These are phyloP conservation scores for Aristolochia californica DNA, from an alignment of 164 flowering plant species.

Conservation along the genomic window DNA sequence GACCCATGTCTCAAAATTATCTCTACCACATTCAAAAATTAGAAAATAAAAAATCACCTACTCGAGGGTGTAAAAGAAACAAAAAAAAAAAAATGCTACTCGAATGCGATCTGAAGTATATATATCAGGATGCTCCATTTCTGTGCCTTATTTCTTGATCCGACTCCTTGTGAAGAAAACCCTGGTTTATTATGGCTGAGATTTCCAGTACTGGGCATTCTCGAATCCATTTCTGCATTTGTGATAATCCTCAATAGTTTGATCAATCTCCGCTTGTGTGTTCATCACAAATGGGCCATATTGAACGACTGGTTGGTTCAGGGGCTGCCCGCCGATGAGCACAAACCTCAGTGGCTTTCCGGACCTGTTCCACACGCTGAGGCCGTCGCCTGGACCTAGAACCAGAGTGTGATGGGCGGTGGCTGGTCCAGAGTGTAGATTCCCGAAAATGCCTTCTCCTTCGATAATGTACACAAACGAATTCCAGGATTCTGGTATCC, in stretches of 20 bases:
- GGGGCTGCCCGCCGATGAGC: constrained; percentile 69
- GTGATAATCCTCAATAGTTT: constrained; percentile 63
- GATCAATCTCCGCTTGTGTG: constrained; percentile 68
- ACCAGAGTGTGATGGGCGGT: constrained; percentile 56
- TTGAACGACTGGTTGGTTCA: constrained; percentile 73
- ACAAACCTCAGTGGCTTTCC: constrained; percentile 46
- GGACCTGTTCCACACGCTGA: constrained; percentile 66
- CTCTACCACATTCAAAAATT: too few relatives aligned
- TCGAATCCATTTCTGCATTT: constrained; percentile 68
- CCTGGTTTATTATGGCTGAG: constrained; percentile 18
- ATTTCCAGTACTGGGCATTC: constrained; percentile 65
- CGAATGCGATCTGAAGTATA: too few relatives aligned
- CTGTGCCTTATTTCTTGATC: too few relatives aligned
- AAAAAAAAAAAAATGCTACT: too few relatives aligned
- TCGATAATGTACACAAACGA: constrained; percentile 59
- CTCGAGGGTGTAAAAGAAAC: too few relatives aligned
- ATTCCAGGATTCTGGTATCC: constrained; percentile 67
- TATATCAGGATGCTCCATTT: too few relatives aligned
- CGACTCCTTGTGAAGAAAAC: not conserved
- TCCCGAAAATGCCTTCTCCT: constrained; percentile 73
- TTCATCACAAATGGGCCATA: constrained; percentile 97
- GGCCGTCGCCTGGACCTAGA: constrained; percentile 62
- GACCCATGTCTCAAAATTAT: too few relatives aligned
- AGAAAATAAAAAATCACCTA: too few relatives aligned
- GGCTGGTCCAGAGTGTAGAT: constrained; percentile 24